These are phyloP conservation scores for Peterozyma toletana DNA, from an alignment of 805 yeast species.

Conservation along the genomic window DNA sequence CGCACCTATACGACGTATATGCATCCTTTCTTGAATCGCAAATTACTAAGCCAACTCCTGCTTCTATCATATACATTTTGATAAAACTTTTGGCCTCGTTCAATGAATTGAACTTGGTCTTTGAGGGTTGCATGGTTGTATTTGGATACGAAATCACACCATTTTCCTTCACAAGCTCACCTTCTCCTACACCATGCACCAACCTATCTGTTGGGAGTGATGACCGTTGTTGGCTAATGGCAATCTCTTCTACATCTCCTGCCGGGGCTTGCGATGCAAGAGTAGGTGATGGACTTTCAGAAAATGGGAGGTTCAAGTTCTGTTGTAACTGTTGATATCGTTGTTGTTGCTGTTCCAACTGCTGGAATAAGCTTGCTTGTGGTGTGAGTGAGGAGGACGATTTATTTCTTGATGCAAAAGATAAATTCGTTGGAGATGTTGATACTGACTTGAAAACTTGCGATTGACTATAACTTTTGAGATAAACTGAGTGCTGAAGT, in stretches of 20 bases:
- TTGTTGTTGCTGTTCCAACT: conserved; percentile 2
- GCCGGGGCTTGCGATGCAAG: no score
- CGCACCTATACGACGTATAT: conserved; percentile 7
- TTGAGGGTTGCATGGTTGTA: background rate
- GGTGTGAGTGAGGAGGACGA: no score
- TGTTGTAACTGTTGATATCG: background rate
- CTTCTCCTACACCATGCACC: background rate
- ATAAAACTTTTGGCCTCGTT: conserved; percentile 5
- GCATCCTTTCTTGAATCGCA: conserved; percentile 5
- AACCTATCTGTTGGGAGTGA: no score
- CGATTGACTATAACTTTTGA: no score
- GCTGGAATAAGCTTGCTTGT: background rate
- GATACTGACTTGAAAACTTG: no score
- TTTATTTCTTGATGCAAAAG: no score
- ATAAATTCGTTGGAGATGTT: no score
- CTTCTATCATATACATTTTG: conserved; percentile 4
- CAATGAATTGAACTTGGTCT: conserved; percentile 1
- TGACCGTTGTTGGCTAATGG: no score
- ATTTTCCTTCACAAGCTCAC: background rate
- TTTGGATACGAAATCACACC: background rate
- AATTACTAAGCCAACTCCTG: conserved; percentile 6
- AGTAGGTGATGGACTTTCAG: no score
- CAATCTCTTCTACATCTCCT: no score
- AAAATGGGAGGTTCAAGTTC: background rate
- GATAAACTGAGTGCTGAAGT: no score